A percentile compares a stretch with the other conserved stretches of the same genome.
phyloP scores from a whole-genome alignment of 257 asterid species.

The Capsicum pubescens region DNA sequence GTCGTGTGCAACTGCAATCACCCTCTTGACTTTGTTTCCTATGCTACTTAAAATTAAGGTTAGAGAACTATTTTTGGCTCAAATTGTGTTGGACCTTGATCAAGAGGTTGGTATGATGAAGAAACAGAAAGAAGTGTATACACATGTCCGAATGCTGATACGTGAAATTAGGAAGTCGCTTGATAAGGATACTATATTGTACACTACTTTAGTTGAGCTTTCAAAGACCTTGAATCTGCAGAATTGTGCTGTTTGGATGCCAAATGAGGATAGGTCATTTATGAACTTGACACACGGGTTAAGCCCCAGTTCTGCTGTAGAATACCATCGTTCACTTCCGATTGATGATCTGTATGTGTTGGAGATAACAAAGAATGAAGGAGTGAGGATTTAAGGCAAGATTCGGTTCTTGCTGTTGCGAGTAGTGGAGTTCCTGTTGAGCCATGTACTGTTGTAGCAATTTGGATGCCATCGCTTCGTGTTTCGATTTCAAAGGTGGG shows the following conservation, averaged over 20 bases:
- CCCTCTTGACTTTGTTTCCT: conserved; percentile 51
- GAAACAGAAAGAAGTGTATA: conserved; percentile 48
- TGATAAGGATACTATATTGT: conserved; percentile 49
- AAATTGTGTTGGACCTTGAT: conserved; percentile 52
- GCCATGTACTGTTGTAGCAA: conserved; percentile 48
- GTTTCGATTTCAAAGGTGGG: conserved; percentile 54
- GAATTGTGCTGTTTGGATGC: conserved; percentile 63
- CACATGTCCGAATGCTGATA: conserved; percentile 53
- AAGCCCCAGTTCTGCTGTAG: conserved; percentile 38
- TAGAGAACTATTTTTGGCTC: conserved; percentile 49
- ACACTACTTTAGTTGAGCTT: conserved; percentile 55
- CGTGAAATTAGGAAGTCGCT: conserved; percentile 52
- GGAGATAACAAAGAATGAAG: conserved; percentile 44
- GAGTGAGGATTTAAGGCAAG: conserved; percentile 49
- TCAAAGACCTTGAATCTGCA: conserved; percentile 52
- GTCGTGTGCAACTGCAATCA: conserved; percentile 55
- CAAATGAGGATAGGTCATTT: conserved; percentile 41
- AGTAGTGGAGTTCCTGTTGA: conserved; percentile 43
- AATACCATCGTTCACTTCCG: conserved; percentile 34
- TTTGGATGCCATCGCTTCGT: conserved; percentile 47
- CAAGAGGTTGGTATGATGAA: conserved; percentile 55
- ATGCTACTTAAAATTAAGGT: conserved; percentile 51
- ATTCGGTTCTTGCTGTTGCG: conserved; percentile 46
- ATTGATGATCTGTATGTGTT: conserved; percentile 47
- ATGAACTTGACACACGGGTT: conserved; percentile 54